Evolutionary conservation across 176 grass and related monocot species (phyloP), one percentile per base, ranked within the genome.

Genomic region (Calamus simplicifolius): DNA sequence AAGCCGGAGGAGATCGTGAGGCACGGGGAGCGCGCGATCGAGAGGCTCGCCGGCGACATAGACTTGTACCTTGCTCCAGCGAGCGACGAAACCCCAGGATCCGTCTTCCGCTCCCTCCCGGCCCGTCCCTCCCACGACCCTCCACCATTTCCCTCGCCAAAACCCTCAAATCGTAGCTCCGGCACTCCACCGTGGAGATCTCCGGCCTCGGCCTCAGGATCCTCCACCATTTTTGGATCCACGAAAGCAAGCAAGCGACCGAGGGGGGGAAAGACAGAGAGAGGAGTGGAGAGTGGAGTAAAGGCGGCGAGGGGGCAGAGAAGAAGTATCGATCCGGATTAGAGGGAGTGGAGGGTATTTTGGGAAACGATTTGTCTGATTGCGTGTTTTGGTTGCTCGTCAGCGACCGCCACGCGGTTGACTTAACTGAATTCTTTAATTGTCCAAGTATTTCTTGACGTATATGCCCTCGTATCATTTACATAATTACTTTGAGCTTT

Each of bases 1-100:
- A 92, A 85, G 1, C 93, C 93, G 13, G 87, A 69, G 16, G 84
- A 88, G 79, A 98, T 98, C 25, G 81, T 85, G 69, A 98, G 76
- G 67, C 88, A 98, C 29, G 93, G 75, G 51, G 79, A 72, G 18
- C 93, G 85, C 62, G 84, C 67, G 74, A 98, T 98, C 62, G 84
- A 87, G 66, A 98, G 84, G 51, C 73, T 73, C 17, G 93, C 88
- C 19, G 88, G 93, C 54, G 93, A 92, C 93, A 98, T 89, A 17
- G 84, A 80, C 87, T 89, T 88, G 84, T 98, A 98, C 76, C 79
- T 85, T 10, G 93, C 93, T 4, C 81, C 93, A 18, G 43, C 67
- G 75, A 10, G 77, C 62, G 13, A 69, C 58, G 66, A 67, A 88
- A 79, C 78, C 72, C 74, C 69, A 59, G 49, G 57, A 69, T 70